Evolutionary conservation across 1,139 yeast genomes (phyloP), one percentile per base, ranked within the genome.

Genomic region (Torulaspora globosa): DNA sequence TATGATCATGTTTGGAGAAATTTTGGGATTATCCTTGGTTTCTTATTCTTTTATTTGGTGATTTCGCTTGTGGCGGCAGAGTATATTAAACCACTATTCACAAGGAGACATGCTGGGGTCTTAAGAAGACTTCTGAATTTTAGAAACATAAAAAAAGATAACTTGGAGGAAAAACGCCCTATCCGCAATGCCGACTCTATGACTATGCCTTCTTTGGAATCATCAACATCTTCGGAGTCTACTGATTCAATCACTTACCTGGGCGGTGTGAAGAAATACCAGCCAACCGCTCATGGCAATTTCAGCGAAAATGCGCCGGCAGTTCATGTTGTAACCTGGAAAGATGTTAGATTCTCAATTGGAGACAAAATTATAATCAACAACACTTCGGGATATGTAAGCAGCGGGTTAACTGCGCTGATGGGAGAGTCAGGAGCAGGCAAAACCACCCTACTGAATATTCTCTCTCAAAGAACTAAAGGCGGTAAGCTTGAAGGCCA

Each of bases 341-440:
- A 68, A 47, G 63, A 73, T 51, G 68, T 75, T 30, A 64, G 68
- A 46, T 76, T 75, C 50, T 71, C 75, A 24, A 66, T 67, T 46
- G 57, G 79, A 69, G 52, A 56, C 33, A 58, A 53, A 38, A 44
- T 46, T 33, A 60, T 76, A 39, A 68, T 78, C 50, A 73, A 74
- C 50, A 62, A 69, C 48, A 71, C 76, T 36, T 74, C 76, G 49
- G 83, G 83, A 28, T 78, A 58, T 53, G 74, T 77, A 52, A 65
- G 70, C 42, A 78, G 80, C 3, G 82, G 82, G 42, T 56, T 72
- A 62, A 74, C 78, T 39, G 77, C 78, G 4, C 60, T 78, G 43
- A 77, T 78, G 81, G 82, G 82, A 51, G 81, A 75, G 55, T 77
- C 82, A 30, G 82, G 82, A 59, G 82, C 82, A 35, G 83, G 83